Base-by-base conservation (phyloP, 768 basidiomycete species). In the Lyophyllum atratum region DNA sequence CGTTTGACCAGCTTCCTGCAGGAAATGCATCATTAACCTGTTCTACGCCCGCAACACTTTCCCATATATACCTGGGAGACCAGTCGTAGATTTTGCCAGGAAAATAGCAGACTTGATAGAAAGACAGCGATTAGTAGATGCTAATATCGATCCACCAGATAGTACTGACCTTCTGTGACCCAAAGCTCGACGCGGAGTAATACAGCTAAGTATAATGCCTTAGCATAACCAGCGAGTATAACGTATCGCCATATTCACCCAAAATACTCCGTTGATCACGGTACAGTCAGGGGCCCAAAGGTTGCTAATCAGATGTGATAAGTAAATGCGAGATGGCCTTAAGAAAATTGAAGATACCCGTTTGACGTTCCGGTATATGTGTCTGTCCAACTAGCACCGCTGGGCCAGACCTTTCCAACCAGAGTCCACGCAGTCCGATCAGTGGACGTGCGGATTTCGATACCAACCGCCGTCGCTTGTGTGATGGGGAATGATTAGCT, bases 141-240 rank as follows among this genome's bases (percentile, higher is more conserved):
- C 19, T 10, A 46, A 8, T 29, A 14, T 17, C 43, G 58, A n/a
- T 2, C 25, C 49, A 58, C n/a, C 46, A 64, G 11, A 54, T 19
- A 22, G n/a, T n/a, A 33, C 56, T 31, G 60, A 76, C 77, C 21
- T 79, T 79, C 63, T 80, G 77, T 0, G 78, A 80, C 22, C 82
- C 83, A 59, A 83, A 83, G 52, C 74, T 76, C 4, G 81, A 82
- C 1, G 82, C 82, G 4, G 81, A 69, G 61, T 83, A 84, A 66
- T 81, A 83, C 4, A 83, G 67, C 82, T 82, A 19, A 3, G n/a
- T n/a, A n/a, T n/a, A 19, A 14, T 19, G 40, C 4, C 17, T 42
- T 11, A 42, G 40, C 14, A 42, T 22, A 22, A 22, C 11, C 4
- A 19, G 11, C 5, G 44, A 25, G 10, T 19, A 59, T 21, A 43